A percentile compares a stretch with the other conserved stretches of the same genome.
Conservation (phyloP, 108 stramenopile genomes). For the Nitzschia putrida region DNA sequence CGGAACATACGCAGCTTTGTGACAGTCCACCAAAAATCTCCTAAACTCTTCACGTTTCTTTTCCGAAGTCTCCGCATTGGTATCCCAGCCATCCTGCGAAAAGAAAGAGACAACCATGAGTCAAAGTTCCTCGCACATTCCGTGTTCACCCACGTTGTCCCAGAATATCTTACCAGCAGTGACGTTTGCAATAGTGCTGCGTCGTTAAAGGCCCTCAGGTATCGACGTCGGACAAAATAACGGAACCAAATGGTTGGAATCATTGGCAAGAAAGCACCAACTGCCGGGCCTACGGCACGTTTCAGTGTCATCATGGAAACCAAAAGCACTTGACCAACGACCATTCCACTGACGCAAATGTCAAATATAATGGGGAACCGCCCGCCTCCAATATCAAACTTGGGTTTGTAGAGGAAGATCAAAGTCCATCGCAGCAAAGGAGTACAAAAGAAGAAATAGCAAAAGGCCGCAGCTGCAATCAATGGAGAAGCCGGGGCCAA, state of each 20-base stretch:
- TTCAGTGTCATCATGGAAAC: conserved; percentile 56
- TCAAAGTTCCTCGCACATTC: neutral
- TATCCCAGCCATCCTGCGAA: conserved; percentile 71
- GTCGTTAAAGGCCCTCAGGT: conserved; percentile 68
- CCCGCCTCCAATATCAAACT: conserved; percentile 72
- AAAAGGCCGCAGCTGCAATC: conserved; percentile 67
- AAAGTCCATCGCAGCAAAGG: conserved; percentile 75
- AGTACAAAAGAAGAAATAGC: conserved; percentile 69
- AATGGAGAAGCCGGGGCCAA: conserved; percentile 81
- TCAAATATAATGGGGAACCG: conserved; percentile 86
- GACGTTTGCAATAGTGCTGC: conserved; percentile 82
- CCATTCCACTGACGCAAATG: conserved; percentile 61
- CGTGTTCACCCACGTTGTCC: neutral
- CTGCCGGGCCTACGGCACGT: conserved; percentile 66
- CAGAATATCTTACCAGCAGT: conserved; percentile 36
- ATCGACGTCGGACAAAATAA: conserved; percentile 49
- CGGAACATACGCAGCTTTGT: conserved; percentile 89
- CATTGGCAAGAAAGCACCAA: conserved; percentile 61
- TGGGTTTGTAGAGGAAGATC: conserved; percentile 82
- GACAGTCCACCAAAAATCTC: conserved; percentile 81
- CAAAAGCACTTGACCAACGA: conserved; percentile 63
- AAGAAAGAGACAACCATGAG: neutral
- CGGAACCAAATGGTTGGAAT: conserved; percentile 68
- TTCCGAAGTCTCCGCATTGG: conserved; percentile 48
- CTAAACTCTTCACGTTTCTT: conserved; percentile 79